Base-by-base conservation (phyloP, 306 rosid genomes). In the Boehmeria nivea region DNA sequence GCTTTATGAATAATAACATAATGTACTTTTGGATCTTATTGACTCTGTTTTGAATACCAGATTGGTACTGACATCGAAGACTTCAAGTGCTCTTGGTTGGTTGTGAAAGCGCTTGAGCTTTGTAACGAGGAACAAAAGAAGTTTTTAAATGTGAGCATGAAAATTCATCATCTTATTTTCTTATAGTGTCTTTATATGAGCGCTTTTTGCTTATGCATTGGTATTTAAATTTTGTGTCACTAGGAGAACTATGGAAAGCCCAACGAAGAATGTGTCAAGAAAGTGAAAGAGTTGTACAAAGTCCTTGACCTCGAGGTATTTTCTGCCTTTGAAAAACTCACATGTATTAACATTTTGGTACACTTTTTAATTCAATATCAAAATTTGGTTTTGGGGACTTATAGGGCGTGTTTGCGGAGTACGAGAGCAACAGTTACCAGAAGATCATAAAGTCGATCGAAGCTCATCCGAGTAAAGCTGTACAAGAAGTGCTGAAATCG, bases 11-110 rank as follows among this genome's bases (percentile, higher is more conserved):
- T 31, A 4, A 10, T 31, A 31, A 31, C 5, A 31, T 31, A 31
- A 4, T 31, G 0, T 31, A 31, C 5, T 46, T 38, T 51, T 27
- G 46, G 53, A 28, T 31, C 72, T 76, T 67, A 72, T 44, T 60
- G 43, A 45, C 24, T 44, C 58, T 68, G 59, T 28, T 76, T 57
- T 59, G 52, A 54, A 70, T 27, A 49, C 58, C 84, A 84, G 99
- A 76, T 91, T 70, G 99, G 99, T 46, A 87, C 99, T 47, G 99
- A 91, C 66, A 91, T 87, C 66, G 95, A 84, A 79, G 99, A 91
- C 77, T 91, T 82, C 67, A 91, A 91, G 68, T 91, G 99, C 76
- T 91, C 99, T 62, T 91, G 96, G 99, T 33, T 91, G 81, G 87
- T 77, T 19, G 96, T 81, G 69, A 91, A 91, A 71, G 96, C 99